Percentiles rank a stretch among this genome's conserved stretches.
Evolutionary conservation across 164 flowering plant genomes (phyloP).

Genomic region (Magnolia kwangsiensis): DNA sequence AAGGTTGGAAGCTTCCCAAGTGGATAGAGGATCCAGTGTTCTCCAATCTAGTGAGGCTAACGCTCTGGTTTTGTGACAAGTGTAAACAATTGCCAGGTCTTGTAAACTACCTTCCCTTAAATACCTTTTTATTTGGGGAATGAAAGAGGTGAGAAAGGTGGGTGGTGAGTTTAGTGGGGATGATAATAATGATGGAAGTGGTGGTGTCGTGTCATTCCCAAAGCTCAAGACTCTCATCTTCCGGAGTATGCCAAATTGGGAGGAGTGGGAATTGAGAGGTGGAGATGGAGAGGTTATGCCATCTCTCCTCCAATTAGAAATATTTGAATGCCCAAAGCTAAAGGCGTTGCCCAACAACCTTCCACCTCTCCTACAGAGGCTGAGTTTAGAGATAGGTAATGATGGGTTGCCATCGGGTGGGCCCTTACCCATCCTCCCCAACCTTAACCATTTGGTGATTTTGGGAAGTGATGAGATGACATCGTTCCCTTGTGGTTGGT

Average conservation of each 20-base stretch:
- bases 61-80: not conserved
- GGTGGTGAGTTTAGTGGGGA: not conserved
- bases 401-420: too few relatives aligned
- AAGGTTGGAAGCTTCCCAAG: not conserved
- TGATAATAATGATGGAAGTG: not conserved
- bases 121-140: not conserved
- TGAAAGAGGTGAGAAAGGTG: not conserved
- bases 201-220: not conserved
- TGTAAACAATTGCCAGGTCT: not conserved
- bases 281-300: not conserved
- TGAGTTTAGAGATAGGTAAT: too few relatives aligned
- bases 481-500: too few relatives aligned
- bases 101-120: not conserved
- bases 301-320: not conserved
- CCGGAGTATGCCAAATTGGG: rapidly evolving
- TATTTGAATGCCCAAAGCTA: not conserved
- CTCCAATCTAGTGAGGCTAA: not conserved
- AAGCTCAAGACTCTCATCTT: not conserved
- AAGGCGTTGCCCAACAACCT: not conserved
- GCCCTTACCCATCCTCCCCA: too few relatives aligned
- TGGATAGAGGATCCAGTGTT: not conserved
- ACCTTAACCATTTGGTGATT: too few relatives aligned
- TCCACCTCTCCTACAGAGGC: not conserved
- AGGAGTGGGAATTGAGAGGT: not conserved
- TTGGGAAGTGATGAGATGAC: too few relatives aligned